These are phyloP conservation scores for Picocystis sp. DNA, from an alignment of 163 green algal species.

Conservation along the genomic window DNA sequence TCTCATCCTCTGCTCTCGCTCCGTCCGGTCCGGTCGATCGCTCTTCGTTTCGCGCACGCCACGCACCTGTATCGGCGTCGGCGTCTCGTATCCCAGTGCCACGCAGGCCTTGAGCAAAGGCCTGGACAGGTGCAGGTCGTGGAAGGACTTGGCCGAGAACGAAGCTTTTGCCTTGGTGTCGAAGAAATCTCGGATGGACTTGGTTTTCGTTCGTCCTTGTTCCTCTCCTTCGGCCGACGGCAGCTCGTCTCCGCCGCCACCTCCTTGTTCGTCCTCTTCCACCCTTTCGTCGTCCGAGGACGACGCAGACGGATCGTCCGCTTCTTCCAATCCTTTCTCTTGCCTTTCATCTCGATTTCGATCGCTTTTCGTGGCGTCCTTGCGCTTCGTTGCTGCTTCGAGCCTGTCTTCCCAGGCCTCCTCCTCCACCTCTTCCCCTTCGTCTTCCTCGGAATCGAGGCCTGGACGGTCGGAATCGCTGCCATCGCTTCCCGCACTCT, in stretches of 20 bases:
- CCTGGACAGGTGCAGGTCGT: constrained; percentile 70
- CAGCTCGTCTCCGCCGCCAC: neutral
- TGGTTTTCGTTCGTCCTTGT: neutral
- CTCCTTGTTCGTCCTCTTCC: constrained; percentile 4
- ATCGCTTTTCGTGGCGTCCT: constrained; percentile 11
- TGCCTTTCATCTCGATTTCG: constrained; percentile 8
- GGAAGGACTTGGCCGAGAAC: constrained; percentile 62
- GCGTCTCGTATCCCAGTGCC: constrained; percentile 67
- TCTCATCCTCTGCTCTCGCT: no score
- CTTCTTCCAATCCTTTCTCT: constrained; percentile 15
- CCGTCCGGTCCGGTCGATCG: no score
- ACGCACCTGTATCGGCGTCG: constrained; percentile 87
- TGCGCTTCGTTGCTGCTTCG: neutral
- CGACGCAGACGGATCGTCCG: constrained; percentile 9
- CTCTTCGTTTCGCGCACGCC: no score
- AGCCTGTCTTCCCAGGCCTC: constrained; percentile 6
- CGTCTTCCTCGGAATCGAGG: constrained; percentile 11
- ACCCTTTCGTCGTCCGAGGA: constrained; percentile 11
- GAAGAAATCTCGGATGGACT: constrained; percentile 36
- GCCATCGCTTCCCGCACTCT: constrained; percentile 14
- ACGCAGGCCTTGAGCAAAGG: constrained; percentile 49
- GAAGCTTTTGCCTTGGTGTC: constrained; percentile 43
- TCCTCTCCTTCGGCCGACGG: neutral
- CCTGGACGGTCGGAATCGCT: constrained; percentile 10
- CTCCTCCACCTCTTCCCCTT: constrained; percentile 15